phyloP scores from a whole-genome alignment of 371 early-diverging fungal species.

The Actinomortierella ambigua region DNA sequence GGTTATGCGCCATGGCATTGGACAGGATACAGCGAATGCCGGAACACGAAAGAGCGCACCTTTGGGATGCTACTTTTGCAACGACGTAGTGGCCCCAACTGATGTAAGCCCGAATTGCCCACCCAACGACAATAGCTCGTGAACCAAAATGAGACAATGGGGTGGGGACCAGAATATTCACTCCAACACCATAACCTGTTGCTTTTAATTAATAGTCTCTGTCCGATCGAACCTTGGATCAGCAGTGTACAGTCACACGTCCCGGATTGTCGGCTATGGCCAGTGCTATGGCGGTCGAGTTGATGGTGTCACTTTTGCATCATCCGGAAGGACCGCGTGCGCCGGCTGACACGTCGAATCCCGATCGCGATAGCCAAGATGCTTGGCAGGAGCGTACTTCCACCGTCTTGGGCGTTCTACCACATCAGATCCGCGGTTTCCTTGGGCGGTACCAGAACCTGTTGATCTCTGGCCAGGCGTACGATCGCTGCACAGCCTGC shows the following conservation, averaged over 20 bases:
- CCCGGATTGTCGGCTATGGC: constrained; percentile 93
- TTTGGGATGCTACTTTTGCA: constrained; percentile 97
- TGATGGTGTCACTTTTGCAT: constrained; percentile 86
- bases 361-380: not conserved
- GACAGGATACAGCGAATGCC: constrained; percentile 21
- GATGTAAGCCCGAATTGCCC: too few relatives aligned
- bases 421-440: constrained; percentile 95
- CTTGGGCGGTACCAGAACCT: constrained; percentile 83
- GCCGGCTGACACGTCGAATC: constrained; percentile 37
- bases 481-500: constrained; percentile 91
- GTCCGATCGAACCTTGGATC: constrained; percentile 91
- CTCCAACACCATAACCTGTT: not conserved
- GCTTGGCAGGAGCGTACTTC: constrained; percentile 5
- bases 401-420: constrained; percentile 69
- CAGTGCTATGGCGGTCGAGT: constrained; percentile 85
- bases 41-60: constrained; percentile 6
- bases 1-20: constrained; percentile 95
- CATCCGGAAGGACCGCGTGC: constrained; percentile 77
- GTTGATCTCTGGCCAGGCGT: constrained; percentile 86
- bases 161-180: not conserved
- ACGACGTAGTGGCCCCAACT: constrained; percentile 92
- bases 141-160: too few relatives aligned
- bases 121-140: too few relatives aligned
- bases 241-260: constrained; percentile 97
- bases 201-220: constrained; percentile 70